phyloP scores from a whole-genome alignment of 73 alveolate genomes.

The Paramecium octaurelia region DNA sequence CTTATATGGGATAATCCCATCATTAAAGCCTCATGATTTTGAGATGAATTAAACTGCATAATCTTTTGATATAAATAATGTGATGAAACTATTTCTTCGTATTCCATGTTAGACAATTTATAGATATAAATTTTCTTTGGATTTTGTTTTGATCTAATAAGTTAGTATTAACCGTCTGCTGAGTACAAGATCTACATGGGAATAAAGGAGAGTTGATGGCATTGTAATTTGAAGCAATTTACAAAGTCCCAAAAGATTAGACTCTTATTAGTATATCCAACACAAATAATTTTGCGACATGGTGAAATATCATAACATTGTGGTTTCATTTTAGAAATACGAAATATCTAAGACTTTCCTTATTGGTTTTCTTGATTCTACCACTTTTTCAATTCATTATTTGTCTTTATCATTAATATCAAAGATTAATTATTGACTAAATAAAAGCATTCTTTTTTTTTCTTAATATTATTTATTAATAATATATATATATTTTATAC shows the following conservation, averaged over 20 bases:
- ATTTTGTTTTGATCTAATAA: neutral
- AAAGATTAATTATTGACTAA: conserved; percentile 9
- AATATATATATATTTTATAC: neutral
- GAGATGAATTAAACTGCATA: neutral
- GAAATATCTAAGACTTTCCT: neutral
- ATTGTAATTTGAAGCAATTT: neutral
- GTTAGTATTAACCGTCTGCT: neutral
- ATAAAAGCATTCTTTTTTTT: conserved; percentile 21
- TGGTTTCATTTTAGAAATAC: neutral
- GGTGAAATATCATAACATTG: neutral
- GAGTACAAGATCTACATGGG: neutral
- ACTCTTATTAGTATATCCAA: neutral
- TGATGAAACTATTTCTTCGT: neutral
- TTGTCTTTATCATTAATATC: neutral
- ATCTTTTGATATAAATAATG: neutral
- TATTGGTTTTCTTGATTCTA: neutral
- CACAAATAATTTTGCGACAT: neutral
- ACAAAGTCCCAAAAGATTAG: neutral
- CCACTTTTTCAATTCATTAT: neutral
- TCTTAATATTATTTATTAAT: neutral
- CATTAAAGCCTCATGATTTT: neutral
- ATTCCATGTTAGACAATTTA: neutral
- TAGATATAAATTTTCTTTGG: neutral
- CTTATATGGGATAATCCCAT: neutral
- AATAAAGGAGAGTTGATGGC: neutral